phyloP scores from a whole-genome alignment of 306 rosid genomes.

The apple (Malus domestica) region ASM211411v1 NC_041790.1:35280501-35281000 shows the following conservation, averaged over 20 bases:
- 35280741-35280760: neutral
- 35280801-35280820: neutral
- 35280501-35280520: neutral
- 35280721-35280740: neutral
- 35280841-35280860: neutral
- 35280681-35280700: neutral
- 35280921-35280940: slow-evolving; percentile 65
- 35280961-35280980: slow-evolving; percentile 74
- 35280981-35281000: slow-evolving; percentile 41
- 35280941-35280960: slow-evolving; percentile 91
- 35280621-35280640: neutral
- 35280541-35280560: neutral
- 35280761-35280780: neutral
- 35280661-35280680: neutral
- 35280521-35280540: neutral
- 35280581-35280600: neutral
- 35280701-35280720: neutral
- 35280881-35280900: slow-evolving; percentile 3
- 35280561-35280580: neutral
- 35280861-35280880: slow-evolving; percentile 1
- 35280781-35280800: neutral
- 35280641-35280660: neutral
- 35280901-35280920: slow-evolving; percentile 19
- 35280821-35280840: neutral
- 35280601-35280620: neutral